These are phyloP conservation scores for Biscogniauxia marginata DNA, from an alignment of 2,329 filamentous ascomycete species.

Conservation along the genomic window DNA sequence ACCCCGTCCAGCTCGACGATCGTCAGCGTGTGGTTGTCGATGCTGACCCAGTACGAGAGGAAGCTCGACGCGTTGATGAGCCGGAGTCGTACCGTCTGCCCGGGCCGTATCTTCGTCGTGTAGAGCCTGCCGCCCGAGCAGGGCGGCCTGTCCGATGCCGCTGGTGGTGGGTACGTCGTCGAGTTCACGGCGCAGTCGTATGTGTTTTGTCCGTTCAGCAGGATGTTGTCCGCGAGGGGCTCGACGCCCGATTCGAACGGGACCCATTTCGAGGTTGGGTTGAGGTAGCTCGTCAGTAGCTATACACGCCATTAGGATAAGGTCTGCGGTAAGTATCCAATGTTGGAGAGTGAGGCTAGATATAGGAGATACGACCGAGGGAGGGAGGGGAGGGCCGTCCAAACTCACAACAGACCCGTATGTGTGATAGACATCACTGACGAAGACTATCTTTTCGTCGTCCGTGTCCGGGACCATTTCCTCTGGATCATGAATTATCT, in stretches of 20 bases:
- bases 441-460: constrained; percentile 38
- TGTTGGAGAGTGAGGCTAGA: background rate
- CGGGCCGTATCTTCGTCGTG: constrained; percentile 30
- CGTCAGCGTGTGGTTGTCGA: constrained; percentile 38
- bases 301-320: constrained; percentile 1
- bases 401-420: constrained; percentile 33
- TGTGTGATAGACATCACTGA: constrained; percentile 40
- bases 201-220: constrained; percentile 39
- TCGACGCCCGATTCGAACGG: constrained; percentile 37
- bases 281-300: constrained; percentile 33
- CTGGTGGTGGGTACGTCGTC: constrained; percentile 26
- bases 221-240: constrained; percentile 40
- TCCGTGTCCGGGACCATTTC: constrained; percentile 31
- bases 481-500: constrained; percentile 38
- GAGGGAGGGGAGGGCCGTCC: no score
- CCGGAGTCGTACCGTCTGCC: constrained; percentile 33
- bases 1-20: constrained; percentile 42
- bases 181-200: constrained; percentile 35
- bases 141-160: constrained; percentile 5
- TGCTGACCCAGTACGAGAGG: constrained; percentile 38
- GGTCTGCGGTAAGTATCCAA: background rate
- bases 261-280: constrained; percentile 35
- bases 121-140: constrained; percentile 35
- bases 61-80: constrained; percentile 42
- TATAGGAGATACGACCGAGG: background rate